Evolutionary conservation across 1,284 basidiomycete species (phyloP).

Genomic region (Polyporus tsugae): DNA sequence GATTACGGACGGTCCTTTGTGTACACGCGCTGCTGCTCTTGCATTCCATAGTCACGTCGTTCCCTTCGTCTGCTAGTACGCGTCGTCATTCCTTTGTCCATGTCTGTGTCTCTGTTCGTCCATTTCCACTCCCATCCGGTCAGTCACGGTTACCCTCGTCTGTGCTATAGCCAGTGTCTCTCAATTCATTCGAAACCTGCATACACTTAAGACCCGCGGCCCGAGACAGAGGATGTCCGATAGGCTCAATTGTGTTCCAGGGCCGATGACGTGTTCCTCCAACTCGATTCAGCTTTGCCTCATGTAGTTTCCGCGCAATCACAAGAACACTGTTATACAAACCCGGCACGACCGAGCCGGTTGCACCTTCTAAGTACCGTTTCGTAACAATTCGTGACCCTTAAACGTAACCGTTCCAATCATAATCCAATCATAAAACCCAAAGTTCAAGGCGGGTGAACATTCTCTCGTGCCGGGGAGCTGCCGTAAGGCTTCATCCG

Average conservation of each 20-base stretch:
- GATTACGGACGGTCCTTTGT: slow-evolving; percentile 39
- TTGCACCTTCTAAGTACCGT: neutral
- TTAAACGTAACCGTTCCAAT: neutral
- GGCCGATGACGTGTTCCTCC: neutral
- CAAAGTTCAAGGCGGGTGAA: neutral
- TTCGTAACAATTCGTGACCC: neutral
- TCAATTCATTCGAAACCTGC: slow-evolving; percentile 16
- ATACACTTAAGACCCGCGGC: slow-evolving; percentile 2
- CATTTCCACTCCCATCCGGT: slow-evolving; percentile 17
- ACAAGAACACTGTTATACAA: neutral
- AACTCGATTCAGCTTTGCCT: slow-evolving; percentile 2
- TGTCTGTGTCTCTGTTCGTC: slow-evolving; percentile 12
- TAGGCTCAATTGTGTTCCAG: neutral
- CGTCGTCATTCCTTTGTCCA: slow-evolving; percentile 19
- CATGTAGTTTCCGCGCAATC: neutral
- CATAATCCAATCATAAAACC: slow-evolving; percentile 5
- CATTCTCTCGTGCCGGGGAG: neutral
- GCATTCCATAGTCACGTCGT: slow-evolving; percentile 36
- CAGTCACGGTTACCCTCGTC: slow-evolving; percentile 26
- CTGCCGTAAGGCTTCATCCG: neutral
- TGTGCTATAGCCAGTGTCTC: slow-evolving; percentile 33
- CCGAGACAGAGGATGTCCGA: neutral
- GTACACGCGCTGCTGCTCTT: slow-evolving; percentile 39
- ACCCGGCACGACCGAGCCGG: neutral
- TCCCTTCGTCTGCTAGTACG: slow-evolving; percentile 31